A percentile compares a stretch with the other conserved stretches of the same genome.
Evolutionary conservation across 2,329 filamentous ascomycete genomes (phyloP).

Genomic region (Sporothrix phasma): DNA sequence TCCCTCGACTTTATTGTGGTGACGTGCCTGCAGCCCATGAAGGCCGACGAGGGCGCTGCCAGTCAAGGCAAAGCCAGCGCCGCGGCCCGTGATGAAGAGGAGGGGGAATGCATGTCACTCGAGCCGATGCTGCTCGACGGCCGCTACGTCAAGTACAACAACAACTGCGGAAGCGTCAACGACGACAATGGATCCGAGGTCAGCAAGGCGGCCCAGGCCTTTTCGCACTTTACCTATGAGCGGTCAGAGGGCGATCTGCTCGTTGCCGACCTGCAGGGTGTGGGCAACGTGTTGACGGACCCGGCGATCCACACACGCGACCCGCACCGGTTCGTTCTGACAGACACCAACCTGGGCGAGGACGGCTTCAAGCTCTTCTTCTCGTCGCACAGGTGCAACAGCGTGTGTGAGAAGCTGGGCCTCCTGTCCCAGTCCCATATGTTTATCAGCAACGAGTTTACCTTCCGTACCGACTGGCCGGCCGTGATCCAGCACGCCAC

Average conservation of each 20-base stretch:
- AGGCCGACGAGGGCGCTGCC: not conserved
- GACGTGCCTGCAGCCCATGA: slow-evolving; percentile 24
- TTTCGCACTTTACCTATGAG: slow-evolving; percentile 35
- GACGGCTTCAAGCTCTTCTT: slow-evolving; percentile 33
- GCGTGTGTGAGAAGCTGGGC: slow-evolving; percentile 24
- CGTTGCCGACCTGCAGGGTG: slow-evolving; percentile 30
- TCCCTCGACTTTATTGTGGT: slow-evolving; percentile 28
- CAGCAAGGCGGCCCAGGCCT: slow-evolving; percentile 29
- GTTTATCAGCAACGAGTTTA: slow-evolving; percentile 18
- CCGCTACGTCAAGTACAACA: slow-evolving; percentile 32
- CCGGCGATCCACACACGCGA: slow-evolving; percentile 30
- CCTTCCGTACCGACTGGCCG: slow-evolving; percentile 28
- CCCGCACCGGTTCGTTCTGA: slow-evolving; percentile 25
- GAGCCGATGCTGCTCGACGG: slow-evolving; percentile 31
- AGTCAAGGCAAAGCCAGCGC: too few relatives aligned
- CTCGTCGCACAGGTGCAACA: slow-evolving; percentile 27
- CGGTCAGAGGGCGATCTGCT: slow-evolving; percentile 29
- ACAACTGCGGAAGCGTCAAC: slow-evolving; percentile 25
- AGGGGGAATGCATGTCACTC: slow-evolving; percentile 23
- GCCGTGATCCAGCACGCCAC: slow-evolving; percentile 13
- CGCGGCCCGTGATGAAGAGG: not conserved
- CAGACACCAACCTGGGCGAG: slow-evolving; percentile 26
- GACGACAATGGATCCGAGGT: slow-evolving; percentile 16
- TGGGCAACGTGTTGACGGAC: slow-evolving; percentile 29
- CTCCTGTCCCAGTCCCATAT: slow-evolving; percentile 23